Base-by-base conservation (phyloP, 257 asterid species). In the Solanum bulbocastanum region DNA sequence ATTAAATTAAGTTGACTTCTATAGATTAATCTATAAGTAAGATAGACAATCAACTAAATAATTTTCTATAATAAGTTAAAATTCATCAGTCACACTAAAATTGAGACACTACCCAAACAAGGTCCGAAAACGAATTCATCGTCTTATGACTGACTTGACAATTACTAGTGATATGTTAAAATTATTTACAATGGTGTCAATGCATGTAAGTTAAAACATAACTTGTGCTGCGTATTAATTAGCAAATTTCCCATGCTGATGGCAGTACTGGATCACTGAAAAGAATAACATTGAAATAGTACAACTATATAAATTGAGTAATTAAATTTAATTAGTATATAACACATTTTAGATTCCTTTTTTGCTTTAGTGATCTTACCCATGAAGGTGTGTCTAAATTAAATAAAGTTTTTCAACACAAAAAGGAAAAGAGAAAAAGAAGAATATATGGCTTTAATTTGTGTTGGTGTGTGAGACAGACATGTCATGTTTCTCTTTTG, bases 401-500 rank as follows among this genome's bases (percentile, higher is more conserved):
- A 87, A 90, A 83, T 66, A 87, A 90, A 83, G 90, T 89, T 91
- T 87, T 88, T 91, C 85, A 90, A 68, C 52, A 62, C 73, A 88
- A 89, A 92, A 92, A 84, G 89, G 33, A 89, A 91, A 86, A 87
- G 60, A 85, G 65, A n/a, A 66, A 84, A 65, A 36, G 40, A 66
- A 66, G 32, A 52, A 89, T 89, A 90, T 88, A 62, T 74, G 87
- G 90, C 89, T 83, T 89, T 89, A 74, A 74, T 74, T 90, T 86
- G 52, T 85, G 39, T 68, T 85, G 66, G 62, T 85, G 82, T n/a
- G 32, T 85, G 66, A 62, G 87, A 71, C 79, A 62, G 87, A 71
- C 87, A 85, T 66, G 82, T 42, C 87, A 85, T 92, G 90, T 92
- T 88, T 88, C 92, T 88, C 96, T 94, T 96, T 94, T 96, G 94